Evolutionary conservation across 1,284 basidiomycete genomes (phyloP).

Genomic region (Cutaneotrichosporon sp.): DNA sequence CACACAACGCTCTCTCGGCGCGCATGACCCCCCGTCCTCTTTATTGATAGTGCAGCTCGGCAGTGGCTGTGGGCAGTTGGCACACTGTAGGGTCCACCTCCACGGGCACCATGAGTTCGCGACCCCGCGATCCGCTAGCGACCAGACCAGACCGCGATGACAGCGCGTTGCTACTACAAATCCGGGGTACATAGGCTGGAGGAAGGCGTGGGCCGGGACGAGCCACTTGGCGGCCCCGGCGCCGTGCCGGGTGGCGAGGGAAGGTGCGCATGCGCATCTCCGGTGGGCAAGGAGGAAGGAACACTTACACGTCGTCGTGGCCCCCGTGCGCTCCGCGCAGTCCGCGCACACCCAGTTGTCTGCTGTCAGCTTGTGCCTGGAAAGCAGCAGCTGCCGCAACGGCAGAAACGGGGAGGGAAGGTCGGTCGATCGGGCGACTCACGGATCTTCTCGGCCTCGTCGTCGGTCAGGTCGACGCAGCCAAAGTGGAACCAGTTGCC

Average conservation of each 20-base stretch:
- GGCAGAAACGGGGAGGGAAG: too few relatives aligned
- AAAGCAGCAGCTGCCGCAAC: neutral
- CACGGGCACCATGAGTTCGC: neutral
- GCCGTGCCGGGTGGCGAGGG: neutral
- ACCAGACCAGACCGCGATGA: slow-evolving; percentile 3
- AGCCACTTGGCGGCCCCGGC: neutral
- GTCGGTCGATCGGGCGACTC: slow-evolving; percentile 27
- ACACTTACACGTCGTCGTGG: slow-evolving; percentile 46
- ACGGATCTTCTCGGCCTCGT: slow-evolving; percentile 45
- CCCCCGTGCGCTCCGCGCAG: slow-evolving; percentile 35
- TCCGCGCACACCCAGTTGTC: slow-evolving; percentile 40
- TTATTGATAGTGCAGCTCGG: neutral
- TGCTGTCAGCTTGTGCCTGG: slow-evolving; percentile 16
- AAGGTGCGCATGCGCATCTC: neutral
- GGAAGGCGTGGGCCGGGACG: neutral
- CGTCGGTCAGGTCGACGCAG: slow-evolving; percentile 36
- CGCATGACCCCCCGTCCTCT: neutral
- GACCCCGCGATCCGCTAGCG: neutral
- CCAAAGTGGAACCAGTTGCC: slow-evolving; percentile 50
- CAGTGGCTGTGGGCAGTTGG: too few relatives aligned
- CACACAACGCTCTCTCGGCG: too few relatives aligned
- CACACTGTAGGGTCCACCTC: too few relatives aligned
- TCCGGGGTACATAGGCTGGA: neutral
- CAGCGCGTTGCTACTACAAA: neutral
- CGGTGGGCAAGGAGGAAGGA: neutral